Conservation (phyloP, 306 rosid genomes). For the Cicer cuneatum region DNA sequence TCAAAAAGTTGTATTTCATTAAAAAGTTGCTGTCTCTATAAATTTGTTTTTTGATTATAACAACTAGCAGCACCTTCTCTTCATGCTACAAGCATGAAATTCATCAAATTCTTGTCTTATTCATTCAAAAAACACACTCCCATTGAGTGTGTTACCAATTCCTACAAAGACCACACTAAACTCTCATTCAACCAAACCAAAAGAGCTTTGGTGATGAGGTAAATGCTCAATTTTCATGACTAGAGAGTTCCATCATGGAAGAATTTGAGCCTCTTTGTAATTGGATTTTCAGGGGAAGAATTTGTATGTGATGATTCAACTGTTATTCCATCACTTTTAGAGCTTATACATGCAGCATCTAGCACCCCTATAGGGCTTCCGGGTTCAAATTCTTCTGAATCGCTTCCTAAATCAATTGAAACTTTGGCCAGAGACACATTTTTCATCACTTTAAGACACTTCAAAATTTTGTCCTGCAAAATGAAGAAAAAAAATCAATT, state of each 20-base stretch:
- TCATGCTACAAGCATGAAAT: neutral
- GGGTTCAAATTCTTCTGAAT: slow-evolving; percentile 46
- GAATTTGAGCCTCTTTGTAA: slow-evolving; percentile 53
- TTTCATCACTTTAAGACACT: slow-evolving; percentile 68
- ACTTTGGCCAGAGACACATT: slow-evolving; percentile 49
- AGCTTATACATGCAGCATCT: slow-evolving; percentile 67
- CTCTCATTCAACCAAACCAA: slow-evolving; percentile 70
- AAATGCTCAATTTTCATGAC: slow-evolving; percentile 56
- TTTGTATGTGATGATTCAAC: slow-evolving; percentile 55
- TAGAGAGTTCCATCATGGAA: slow-evolving; percentile 45
- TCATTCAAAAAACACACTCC: slow-evolving; percentile 34
- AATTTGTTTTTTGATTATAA: no score
- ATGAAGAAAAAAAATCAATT: slow-evolving; percentile 37
- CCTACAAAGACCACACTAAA: slow-evolving; percentile 55
- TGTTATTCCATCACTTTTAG: slow-evolving; percentile 60
- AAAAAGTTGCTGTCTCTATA: no score
- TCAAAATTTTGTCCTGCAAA: slow-evolving; percentile 76
- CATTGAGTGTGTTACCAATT: slow-evolving; percentile 41
- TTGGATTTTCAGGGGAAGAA: slow-evolving; percentile 53
- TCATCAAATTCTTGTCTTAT: slow-evolving; percentile 37
- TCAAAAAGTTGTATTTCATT: no score
- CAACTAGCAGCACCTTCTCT: no score
- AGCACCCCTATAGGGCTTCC: slow-evolving; percentile 72
- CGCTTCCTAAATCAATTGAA: slow-evolving; percentile 44
- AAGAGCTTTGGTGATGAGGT: slow-evolving; percentile 48